Evolutionary conservation across 2,329 filamentous ascomycete genomes (phyloP), one percentile per base, ranked within the genome.

Genomic region (Beauveria brongniartii): DNA sequence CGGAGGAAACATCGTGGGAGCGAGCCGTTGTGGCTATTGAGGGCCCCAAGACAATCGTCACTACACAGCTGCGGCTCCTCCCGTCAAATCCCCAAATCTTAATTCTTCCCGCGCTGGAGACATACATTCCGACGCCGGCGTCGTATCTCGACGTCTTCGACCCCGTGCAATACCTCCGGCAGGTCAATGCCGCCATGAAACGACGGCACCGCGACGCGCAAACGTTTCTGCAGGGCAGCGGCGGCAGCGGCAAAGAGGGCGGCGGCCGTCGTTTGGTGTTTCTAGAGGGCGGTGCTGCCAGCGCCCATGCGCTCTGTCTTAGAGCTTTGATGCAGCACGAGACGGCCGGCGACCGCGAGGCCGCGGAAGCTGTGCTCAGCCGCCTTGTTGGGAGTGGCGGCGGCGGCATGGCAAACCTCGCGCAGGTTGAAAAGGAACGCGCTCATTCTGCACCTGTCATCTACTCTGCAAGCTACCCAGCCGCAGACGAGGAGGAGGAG

Each of bases 21-120:
- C 83, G 83, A 52, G 81, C 77, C 67, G 71, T 87, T 58, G 76
- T 88, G 57, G 82, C 84, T 63, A 79, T 88, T 61, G 85, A 87
- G 67, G 85, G 85, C 6, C 76, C 82, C 37, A 66, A 71, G 26
- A 79, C 85, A 51, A 73, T 76, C 34, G 75, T 87, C 34, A 78
- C 80, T 26, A 85, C 82, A 3, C 85, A 88, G 65, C 72, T 87
- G 44, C 79, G 79, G 52, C 76, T 87, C 3, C 77, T 88, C 12
- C 85, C 85, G 9, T 77, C 76, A 3, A 87, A 83, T 1, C 72
- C 80, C 0, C 80, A 85, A 61, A 79, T 87, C 43, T 70, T 86
- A 26, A 76, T 86, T 41, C 72, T 88, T 1, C 83, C 84, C 0
- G 71, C 72, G 37, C 64, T 84, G n/a, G 71, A 79, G 62, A 73